Conservation (phyloP, 768 basidiomycete genomes). For the Pleurotus cornucopiae region DNA sequence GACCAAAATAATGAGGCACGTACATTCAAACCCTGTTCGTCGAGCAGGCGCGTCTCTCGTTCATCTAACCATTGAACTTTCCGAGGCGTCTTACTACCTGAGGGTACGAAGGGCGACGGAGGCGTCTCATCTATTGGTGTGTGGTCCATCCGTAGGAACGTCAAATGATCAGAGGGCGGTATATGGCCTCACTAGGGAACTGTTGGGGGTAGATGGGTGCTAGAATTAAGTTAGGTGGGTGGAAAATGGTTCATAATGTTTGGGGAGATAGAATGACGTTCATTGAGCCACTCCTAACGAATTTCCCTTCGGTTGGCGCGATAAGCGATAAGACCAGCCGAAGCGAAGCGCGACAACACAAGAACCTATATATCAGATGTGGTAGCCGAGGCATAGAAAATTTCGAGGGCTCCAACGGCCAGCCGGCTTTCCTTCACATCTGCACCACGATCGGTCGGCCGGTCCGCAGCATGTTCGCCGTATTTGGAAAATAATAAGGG, state of each 20-base stretch:
- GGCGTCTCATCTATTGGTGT: neutral
- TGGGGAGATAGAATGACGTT: neutral
- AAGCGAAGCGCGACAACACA: neutral
- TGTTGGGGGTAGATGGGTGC: neutral
- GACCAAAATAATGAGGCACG: slow-evolving; percentile 16
- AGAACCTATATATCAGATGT: neutral
- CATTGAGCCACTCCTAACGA: neutral
- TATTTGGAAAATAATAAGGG: neutral
- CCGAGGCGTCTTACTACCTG: slow-evolving; percentile 40
- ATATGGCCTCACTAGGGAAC: neutral
- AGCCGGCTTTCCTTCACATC: neutral
- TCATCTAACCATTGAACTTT: slow-evolving; percentile 50
- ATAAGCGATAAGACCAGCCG: neutral
- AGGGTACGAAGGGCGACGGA: neutral
- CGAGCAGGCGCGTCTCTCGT: slow-evolving; percentile 36
- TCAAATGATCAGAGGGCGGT: neutral
- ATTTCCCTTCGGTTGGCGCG: neutral
- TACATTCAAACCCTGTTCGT: slow-evolving; percentile 53
- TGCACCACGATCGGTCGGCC: neutral
- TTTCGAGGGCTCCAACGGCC: neutral
- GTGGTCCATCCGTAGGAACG: neutral
- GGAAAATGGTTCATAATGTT: neutral
- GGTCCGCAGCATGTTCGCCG: neutral
- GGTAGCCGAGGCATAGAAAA: neutral
- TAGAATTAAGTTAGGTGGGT: neutral